A percentile compares a stretch with the other conserved stretches of the same genome.
phyloP scores from a whole-genome alignment of 345 rosid species.

The Toxicodendron radicans region DNA sequence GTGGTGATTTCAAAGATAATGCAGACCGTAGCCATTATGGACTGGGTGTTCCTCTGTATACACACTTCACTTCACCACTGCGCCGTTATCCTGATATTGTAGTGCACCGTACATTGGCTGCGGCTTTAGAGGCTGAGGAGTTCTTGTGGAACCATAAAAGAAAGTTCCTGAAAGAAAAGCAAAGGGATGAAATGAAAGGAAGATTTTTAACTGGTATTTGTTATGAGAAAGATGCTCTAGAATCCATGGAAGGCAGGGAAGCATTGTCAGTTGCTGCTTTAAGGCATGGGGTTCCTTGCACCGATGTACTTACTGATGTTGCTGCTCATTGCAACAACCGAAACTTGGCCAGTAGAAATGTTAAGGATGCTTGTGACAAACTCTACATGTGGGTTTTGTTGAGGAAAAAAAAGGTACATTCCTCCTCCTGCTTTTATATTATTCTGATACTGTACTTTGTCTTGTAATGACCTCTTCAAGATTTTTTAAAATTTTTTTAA shows the following conservation, averaged over 20 bases:
- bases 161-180: constrained; percentile 12
- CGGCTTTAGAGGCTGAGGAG: constrained; percentile 79
- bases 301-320: constrained; percentile 49
- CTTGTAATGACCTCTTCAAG: no score
- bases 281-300: constrained; percentile 56
- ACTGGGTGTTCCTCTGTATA: constrained; percentile 74
- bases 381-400: constrained; percentile 80
- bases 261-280: constrained; percentile 59
- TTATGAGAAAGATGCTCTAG: constrained; percentile 58
- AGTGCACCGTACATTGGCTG: constrained; percentile 86
- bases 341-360: constrained; percentile 68
- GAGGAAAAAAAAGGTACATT: constrained; percentile 63
- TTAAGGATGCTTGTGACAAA: constrained; percentile 77
- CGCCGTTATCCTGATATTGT: constrained; percentile 87
- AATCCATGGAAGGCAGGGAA: constrained; percentile 55
- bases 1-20: constrained; percentile 56
- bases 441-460: no score
- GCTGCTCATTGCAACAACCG: constrained; percentile 71
- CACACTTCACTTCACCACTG: constrained; percentile 93
- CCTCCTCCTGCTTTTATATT: neutral
- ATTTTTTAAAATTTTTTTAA: neutral
- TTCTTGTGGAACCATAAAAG: constrained; percentile 35
- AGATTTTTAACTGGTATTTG: constrained; percentile 58
- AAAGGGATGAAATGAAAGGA: constrained; percentile 23
- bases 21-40: constrained; percentile 85